phyloP scores from a whole-genome alignment of 2,329 filamentous ascomycete species.

The Aureobasidium melanogenum region DNA sequence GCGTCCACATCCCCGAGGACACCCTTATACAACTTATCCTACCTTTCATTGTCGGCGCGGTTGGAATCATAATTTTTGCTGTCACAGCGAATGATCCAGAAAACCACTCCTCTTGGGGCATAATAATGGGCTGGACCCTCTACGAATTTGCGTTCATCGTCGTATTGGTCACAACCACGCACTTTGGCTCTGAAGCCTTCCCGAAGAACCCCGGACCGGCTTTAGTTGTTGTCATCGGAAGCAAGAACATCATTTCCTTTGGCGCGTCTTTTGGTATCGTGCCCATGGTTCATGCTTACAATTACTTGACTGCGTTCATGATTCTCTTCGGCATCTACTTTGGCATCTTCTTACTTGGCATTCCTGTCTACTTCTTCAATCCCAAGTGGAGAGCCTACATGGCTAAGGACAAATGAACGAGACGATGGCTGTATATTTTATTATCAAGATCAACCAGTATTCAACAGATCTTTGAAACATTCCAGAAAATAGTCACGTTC shows the following conservation, averaged over 20 bases:
- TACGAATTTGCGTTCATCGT: slow-evolving; percentile 21
- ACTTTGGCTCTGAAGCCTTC: slow-evolving; percentile 24
- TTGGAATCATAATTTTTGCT: slow-evolving; percentile 26
- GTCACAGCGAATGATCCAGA: slow-evolving; percentile 21
- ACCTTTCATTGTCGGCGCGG: slow-evolving; percentile 24
- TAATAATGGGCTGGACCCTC: slow-evolving; percentile 23
- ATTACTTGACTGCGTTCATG: slow-evolving; percentile 20
- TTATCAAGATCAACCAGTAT: no score
- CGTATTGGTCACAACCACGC: slow-evolving; percentile 23
- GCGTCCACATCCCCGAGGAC: slow-evolving; percentile 29
- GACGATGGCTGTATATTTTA: no score
- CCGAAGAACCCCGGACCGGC: slow-evolving; percentile 25
- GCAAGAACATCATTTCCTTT: slow-evolving; percentile 29
- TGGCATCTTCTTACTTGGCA: slow-evolving; percentile 20
- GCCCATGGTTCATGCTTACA: slow-evolving; percentile 24
- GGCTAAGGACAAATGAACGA: neutral
- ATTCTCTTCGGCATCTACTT: slow-evolving; percentile 17
- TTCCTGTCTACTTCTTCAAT: slow-evolving; percentile 23
- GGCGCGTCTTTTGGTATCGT: slow-evolving; percentile 25
- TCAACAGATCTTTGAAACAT: no score
- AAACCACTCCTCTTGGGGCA: slow-evolving; percentile 18
- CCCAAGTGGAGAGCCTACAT: slow-evolving; percentile 9
- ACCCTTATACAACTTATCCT: slow-evolving; percentile 26
- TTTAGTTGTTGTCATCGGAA: slow-evolving; percentile 26
- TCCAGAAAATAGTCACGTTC: no score